phyloP scores from a whole-genome alignment of 2,329 filamentous ascomycete species.

The Parafenestella ontariensis region DNA sequence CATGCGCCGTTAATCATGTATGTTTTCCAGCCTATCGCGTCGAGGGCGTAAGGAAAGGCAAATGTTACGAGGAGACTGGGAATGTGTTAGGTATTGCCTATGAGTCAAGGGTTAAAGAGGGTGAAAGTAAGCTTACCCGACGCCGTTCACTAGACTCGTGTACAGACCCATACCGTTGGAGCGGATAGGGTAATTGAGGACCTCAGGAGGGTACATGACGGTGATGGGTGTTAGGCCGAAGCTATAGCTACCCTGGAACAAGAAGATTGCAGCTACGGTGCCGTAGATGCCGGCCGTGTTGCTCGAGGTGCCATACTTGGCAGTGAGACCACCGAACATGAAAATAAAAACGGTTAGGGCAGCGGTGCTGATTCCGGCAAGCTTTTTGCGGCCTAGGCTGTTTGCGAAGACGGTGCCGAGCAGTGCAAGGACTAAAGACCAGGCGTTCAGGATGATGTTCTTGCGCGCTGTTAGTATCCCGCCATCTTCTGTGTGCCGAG shows the following conservation, averaged over 20 bases:
- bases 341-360: conserved; percentile 5
- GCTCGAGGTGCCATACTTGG: conserved; percentile 40
- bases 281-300: conserved; percentile 50
- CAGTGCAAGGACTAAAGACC: conserved; percentile 22
- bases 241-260: conserved; percentile 7
- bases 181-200: conserved; percentile 1
- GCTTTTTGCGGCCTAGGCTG: conserved; percentile 35
- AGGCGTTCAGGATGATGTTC: conserved; percentile 16
- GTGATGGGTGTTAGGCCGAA: conserved; percentile 9
- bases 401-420: conserved; percentile 44
- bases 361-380: conserved; percentile 1
- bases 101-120: no score
- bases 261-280: conserved; percentile 7
- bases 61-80: not conserved
- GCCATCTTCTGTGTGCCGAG: no score
- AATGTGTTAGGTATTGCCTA: not conserved
- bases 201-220: conserved; percentile 8
- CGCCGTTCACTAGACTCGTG: not conserved
- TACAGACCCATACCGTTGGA: not conserved
- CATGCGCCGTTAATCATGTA: conserved; percentile 55
- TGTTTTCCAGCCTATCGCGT: conserved; percentile 7
- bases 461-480: no score
- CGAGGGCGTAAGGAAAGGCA: not conserved
- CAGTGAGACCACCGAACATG: conserved; percentile 15
- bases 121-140: no score